Base-by-base conservation (phyloP, 345 rosid species). In the Turritis glabra region DNA sequence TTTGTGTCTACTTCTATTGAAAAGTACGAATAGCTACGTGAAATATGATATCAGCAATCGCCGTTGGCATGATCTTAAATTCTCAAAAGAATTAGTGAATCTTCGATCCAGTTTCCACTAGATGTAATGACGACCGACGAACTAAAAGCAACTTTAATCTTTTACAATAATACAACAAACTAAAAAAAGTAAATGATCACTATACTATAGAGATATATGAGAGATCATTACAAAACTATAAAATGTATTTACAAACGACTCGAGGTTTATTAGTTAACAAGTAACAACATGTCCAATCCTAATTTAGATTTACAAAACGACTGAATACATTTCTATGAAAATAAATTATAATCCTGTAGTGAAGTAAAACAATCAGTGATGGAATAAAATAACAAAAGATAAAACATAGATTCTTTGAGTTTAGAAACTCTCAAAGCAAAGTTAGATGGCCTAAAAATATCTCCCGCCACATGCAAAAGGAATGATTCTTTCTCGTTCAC, bases 391-490 rank as follows among this genome's bases (percentile, higher is more conserved):
- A 55, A 18, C 13, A 66, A 26, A 35, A 74, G 50, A 71, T 46
- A 60, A 51, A 26, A 65, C 72, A 67, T 25, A 57, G 58, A 67
- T 75, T 59, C 63, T 50, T 75, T 29, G 79, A 59, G 74, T 59
- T 59, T 59, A 50, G 69, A 75, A 75, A 59, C 74, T 75, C 73
- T 75, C 52, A 17, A 59, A 75, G 74, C 72, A 67, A 67, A 67
- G 67, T n/a, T n/a, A 54, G 56, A 30, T 56, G 69, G 46, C 69
- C 74, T 68, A 10, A 58, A 50, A 44, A 5, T 12, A 21, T 40
- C 10, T 75, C 69, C 46, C 12, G 29, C 38, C 74, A 75, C 79
- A 75, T 75, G 79, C 74, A 60, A 75, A 67, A 67, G 69, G 69
- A 66, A 75, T 75, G 62, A 75, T 75, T 59, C 47, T 22, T 50